These are phyloP conservation scores for Amanita thiersii DNA, from an alignment of 768 basidiomycete genomes.

Conservation along the genomic window DNA sequence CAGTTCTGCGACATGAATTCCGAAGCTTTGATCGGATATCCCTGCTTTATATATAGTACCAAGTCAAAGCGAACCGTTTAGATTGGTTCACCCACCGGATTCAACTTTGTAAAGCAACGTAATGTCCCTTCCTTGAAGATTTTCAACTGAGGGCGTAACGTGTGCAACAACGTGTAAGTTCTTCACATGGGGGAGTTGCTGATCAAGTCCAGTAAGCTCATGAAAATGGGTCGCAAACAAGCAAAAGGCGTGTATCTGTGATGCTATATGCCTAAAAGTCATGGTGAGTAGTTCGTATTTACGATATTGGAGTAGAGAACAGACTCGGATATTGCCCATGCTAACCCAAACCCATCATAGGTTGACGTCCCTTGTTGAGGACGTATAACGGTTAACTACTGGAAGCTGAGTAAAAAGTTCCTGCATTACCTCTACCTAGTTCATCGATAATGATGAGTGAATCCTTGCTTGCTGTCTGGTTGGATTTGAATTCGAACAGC, in stretches of 20 bases:
- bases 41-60: constrained; percentile 31
- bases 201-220: constrained; percentile 87
- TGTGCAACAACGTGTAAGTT: constrained; percentile 96
- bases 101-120: constrained; percentile 92
- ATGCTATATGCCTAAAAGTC: constrained; percentile 74
- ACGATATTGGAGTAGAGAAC: constrained; percentile 14
- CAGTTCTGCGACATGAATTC: constrained; percentile 95
- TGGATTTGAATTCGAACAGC: background rate
- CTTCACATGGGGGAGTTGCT: constrained; percentile 80
- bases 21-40: constrained; percentile 94
- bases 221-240: constrained; percentile 98
- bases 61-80: background rate
- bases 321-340: constrained; percentile 98
- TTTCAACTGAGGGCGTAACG: constrained; percentile 72
- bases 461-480: constrained; percentile 81
- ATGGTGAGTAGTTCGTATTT: background rate
- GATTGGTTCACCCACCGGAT: constrained; percentile 48
- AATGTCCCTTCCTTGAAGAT: constrained; percentile 63
- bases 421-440: constrained; percentile 70
- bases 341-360: constrained; percentile 94
- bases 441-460: constrained; percentile 98
- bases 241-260: constrained; percentile 87
- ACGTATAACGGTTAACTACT: background rate
- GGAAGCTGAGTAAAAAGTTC: background rate
- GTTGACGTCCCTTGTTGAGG: constrained; percentile 75